phyloP scores from a whole-genome alignment of 805 yeast species.

The Myxozyma geophila region DNA sequence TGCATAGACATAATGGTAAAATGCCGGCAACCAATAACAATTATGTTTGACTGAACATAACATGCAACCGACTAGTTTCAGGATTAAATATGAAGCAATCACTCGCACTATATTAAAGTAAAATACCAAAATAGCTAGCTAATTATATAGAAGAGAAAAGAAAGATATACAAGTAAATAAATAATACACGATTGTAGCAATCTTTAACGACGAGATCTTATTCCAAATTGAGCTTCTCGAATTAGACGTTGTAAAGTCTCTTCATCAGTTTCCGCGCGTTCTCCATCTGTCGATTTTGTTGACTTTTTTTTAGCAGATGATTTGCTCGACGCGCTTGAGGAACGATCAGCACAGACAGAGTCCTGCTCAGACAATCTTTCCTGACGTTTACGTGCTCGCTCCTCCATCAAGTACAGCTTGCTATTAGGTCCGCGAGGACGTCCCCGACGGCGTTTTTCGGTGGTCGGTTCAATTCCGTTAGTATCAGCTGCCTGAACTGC shows the following conservation, averaged over 20 bases:
- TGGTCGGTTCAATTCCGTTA: background rate
- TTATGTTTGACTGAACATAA: too few relatives aligned
- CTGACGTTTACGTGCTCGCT: background rate
- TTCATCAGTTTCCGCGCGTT: conserved; percentile 6
- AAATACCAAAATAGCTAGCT: background rate
- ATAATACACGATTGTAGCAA: background rate
- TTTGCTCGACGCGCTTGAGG: background rate
- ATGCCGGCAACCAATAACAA: too few relatives aligned
- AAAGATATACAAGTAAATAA: background rate
- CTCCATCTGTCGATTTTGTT: background rate
- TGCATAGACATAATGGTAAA: too few relatives aligned
- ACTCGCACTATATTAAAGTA: background rate
- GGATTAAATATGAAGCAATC: background rate
- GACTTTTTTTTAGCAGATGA: background rate
- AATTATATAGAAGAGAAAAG: conserved; percentile 3
- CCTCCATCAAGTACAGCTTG: conserved; percentile 6
- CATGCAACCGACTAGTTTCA: too few relatives aligned
- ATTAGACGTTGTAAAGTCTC: conserved; percentile 24
- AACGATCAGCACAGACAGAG: background rate
- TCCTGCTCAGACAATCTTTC: background rate
- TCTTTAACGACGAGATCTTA: conserved; percentile 30
- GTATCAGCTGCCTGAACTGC: background rate
- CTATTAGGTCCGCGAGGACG: conserved; percentile 20
- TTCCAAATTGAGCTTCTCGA: conserved; percentile 35
- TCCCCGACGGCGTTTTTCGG: conserved; percentile 23